phyloP scores from a whole-genome alignment of 345 rosid genomes.

The Nephelium lappaceum region DNA sequence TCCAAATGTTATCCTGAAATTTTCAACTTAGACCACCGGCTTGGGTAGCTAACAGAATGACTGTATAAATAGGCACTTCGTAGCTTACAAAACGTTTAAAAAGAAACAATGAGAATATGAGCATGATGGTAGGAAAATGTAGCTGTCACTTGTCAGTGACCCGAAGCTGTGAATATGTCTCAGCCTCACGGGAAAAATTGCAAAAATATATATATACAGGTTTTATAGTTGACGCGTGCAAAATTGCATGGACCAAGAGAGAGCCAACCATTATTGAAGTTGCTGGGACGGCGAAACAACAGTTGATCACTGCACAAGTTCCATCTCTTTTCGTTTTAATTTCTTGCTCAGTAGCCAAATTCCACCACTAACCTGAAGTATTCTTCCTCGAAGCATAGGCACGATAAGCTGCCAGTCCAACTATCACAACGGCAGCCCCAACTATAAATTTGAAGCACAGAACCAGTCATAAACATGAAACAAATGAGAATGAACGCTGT shows the following conservation, averaged over 20 bases:
- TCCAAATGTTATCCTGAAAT: not conserved
- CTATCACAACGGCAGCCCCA: conserved; percentile 60
- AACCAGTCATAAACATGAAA: conserved; percentile 14
- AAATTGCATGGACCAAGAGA: conserved; percentile 17
- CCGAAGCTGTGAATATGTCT: not conserved
- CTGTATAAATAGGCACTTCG: not conserved
- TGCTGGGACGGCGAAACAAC: conserved; percentile 16
- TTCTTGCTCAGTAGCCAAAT: not conserved
- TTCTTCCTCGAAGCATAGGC: conserved; percentile 67
- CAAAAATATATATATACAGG: conserved; percentile 6
- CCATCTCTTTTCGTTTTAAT: not conserved
- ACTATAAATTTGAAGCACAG: conserved; percentile 41
- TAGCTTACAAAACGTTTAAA: not conserved
- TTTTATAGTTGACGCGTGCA: not conserved
- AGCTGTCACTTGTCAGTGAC: not conserved
- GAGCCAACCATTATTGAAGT: conserved; percentile 15
- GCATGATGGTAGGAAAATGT: not conserved
- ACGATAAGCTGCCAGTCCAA: conserved; percentile 67
- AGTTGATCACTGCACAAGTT: conserved; percentile 4
- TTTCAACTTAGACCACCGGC: not conserved
- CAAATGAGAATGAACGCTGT: not conserved
- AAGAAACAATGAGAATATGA: not conserved
- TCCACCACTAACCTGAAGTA: conserved; percentile 33
- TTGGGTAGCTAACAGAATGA: not conserved
- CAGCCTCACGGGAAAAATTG: not conserved